Evolutionary conservation across 2,329 filamentous ascomycete species (phyloP).

Genomic region (Zopfia rhizophila): DNA sequence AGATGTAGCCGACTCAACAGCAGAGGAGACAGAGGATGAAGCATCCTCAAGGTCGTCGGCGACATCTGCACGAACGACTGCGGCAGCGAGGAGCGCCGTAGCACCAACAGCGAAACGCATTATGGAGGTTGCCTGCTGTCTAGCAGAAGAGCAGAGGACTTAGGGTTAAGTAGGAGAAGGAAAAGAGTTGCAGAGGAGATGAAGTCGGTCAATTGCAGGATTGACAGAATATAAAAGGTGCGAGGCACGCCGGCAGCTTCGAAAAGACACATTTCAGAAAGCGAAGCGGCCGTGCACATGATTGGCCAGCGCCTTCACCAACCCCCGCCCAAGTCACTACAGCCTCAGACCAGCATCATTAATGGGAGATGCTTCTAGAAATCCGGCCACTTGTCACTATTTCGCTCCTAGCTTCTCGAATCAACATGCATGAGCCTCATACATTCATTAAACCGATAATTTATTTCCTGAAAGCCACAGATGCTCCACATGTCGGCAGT

Average conservation of each 20-base stretch:
- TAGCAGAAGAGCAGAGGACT: slow-evolving; percentile 41
- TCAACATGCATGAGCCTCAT: too few species aligned
- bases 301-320: too few species aligned
- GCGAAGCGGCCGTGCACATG: too few species aligned
- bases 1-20: slow-evolving; percentile 64
- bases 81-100: slow-evolving; percentile 74
- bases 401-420: too few species aligned
- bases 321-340: too few species aligned
- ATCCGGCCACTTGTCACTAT: too few species aligned
- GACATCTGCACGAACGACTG: slow-evolving; percentile 76
- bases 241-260: not conserved
- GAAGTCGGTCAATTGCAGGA: too few species aligned
- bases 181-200: slow-evolving; percentile 6
- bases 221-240: slow-evolving; percentile 1
- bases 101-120: slow-evolving; percentile 77
- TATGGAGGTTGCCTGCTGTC: slow-evolving; percentile 39
- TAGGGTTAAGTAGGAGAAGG: slow-evolving; percentile 15
- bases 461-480: too few species aligned
- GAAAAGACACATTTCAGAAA: slow-evolving; percentile 1
- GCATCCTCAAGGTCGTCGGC: slow-evolving; percentile 73
- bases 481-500: too few species aligned
- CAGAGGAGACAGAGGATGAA: slow-evolving; percentile 55
- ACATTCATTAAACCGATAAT: too few species aligned
- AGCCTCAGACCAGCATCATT: too few species aligned
- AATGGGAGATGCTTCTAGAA: too few species aligned